phyloP scores from a whole-genome alignment of 179 eudicot species.

The Amaranthus tricolor region DNA sequence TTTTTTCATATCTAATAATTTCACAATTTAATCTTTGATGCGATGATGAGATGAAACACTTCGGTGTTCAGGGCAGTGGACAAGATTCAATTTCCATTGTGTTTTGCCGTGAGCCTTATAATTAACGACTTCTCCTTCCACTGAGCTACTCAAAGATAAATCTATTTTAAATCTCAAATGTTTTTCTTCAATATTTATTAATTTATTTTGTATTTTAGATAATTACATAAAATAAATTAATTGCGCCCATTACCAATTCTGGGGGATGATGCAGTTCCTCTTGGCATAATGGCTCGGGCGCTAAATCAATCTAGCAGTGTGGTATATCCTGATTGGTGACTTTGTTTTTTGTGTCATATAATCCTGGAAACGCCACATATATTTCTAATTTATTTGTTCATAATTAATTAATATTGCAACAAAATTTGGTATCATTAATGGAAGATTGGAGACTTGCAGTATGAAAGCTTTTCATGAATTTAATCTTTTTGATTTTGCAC shows the following conservation, averaged over 20 bases:
- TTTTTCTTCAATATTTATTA: neutral
- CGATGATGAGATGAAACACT: constrained; percentile 57
- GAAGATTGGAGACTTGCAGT: no score
- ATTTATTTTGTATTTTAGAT: neutral
- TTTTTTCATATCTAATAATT: neutral
- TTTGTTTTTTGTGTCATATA: constrained; percentile 33
- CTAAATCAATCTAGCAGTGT: constrained; percentile 32
- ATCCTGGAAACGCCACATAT: constrained; percentile 68
- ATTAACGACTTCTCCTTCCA: constrained; percentile 52
- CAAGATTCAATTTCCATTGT: constrained; percentile 1
- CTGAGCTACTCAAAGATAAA: constrained; percentile 9
- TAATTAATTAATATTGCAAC: neutral
- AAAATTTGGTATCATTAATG: no score
- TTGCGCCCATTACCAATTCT: constrained; percentile 73
- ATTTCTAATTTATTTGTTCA: neutral
- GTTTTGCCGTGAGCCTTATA: constrained; percentile 62
- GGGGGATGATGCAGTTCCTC: constrained; percentile 49
- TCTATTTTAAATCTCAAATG: no score
- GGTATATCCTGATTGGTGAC: constrained; percentile 75
- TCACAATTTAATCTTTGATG: constrained; percentile 1
- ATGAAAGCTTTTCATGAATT: no score
- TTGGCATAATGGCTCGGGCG: constrained; percentile 80
- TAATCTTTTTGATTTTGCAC: no score
- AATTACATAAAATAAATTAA: neutral
- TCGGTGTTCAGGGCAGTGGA: constrained; percentile 65